Evolutionary conservation across 1,284 basidiomycete species (phyloP), one percentile per base, ranked within the genome.

Genomic region (Caloboletus inedulis): DNA sequence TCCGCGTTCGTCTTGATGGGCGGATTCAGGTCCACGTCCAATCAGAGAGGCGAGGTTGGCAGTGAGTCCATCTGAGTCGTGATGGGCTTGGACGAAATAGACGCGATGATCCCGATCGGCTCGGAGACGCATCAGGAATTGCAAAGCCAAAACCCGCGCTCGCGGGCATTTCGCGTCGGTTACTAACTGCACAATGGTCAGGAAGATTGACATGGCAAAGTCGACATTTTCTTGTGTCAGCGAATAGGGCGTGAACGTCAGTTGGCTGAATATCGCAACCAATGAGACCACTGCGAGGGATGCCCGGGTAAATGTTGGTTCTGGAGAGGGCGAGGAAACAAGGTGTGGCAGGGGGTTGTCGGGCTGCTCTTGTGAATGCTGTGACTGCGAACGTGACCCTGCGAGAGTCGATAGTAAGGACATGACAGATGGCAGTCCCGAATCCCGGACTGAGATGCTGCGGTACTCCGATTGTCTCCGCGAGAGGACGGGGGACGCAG

Each of bases 101-200:
- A 99, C 70, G 14, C 88, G 80, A 68, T 99, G 97, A 62, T 94
- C 89, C 3, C 91, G 84, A 66, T 98, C 95, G 1, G 92, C 94
- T 45, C 97, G 81, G 21, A 99, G 75, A 12, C 94, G 86, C 74
- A 95, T 84, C 53, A 97, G 69, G 77, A 95, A 97, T 64, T 96
- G 92, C 9, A 99, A 74, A 3, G 89, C 80, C 3, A 82, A 75
- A 16, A 98, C 69, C 23, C 92, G 77, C 0, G 89, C 86, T 18
- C 79, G 75, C 0, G 80, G 70, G 29, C 86, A 88, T 56, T 73
- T 77, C 1, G 78, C 77, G 14, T 72, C 68, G 0, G 69, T 59
- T 19, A 73, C 58, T 14, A 84, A 65, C 29, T 72, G 67, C 18
- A 87, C 61, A 35, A 89, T 67, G 35, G 73, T 70, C 0, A 67